Base-by-base conservation (phyloP, 2,329 filamentous ascomycete genomes). In the Colletotrichum phormii region DNA sequence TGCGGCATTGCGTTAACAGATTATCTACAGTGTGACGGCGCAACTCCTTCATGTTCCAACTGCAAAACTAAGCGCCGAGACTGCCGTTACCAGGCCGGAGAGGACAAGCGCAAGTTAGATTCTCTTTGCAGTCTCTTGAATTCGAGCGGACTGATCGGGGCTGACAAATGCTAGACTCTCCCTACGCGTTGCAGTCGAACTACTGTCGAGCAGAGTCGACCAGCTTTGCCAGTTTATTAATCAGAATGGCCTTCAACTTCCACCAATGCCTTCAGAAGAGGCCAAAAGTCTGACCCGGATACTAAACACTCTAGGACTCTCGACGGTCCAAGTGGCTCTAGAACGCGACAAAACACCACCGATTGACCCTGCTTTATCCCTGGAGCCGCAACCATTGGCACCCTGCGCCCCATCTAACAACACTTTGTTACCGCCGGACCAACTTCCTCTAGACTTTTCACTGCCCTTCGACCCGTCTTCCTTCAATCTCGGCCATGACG, bases 171-270 rank as follows among this genome's bases (percentile, higher is more conserved):
- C 8, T 31, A 71, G 68, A 24, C 63, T 71, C 2, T 71, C 68
- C 12, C 57, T 71, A 4, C 68, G 68, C 33, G 68, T 71, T 18
- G 68, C 68, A 13, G 63, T 71, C n/a, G 68, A 71, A 18, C 24
- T 71, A 46, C 57, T 71, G 0, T 67, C 68, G 2, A 29, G 57
- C 35, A 71, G 68, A 35, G 68, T 71, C 31, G 33, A 67, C 15
- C 68, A 67, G 42, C 75, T 83, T 22, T 79, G 76, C 69, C 80
- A 82, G 29, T 85, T 84, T 35, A 85, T 85, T n/a, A 74, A 80
- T 57, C 81, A 84, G 22, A 77, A 83, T 74, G 82, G 82, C 4
- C 76, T 85, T 3, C 77, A 82, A 35, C 80, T 81, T 2, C 83
- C 83, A 0, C 73, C 75, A 0, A 84, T 85, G 83, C 46, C 68